Percentiles rank a stretch among this genome's conserved stretches.
Evolutionary conservation across 2,329 filamentous ascomycete species (phyloP).

Genomic region (Colletotrichum horii): DNA sequence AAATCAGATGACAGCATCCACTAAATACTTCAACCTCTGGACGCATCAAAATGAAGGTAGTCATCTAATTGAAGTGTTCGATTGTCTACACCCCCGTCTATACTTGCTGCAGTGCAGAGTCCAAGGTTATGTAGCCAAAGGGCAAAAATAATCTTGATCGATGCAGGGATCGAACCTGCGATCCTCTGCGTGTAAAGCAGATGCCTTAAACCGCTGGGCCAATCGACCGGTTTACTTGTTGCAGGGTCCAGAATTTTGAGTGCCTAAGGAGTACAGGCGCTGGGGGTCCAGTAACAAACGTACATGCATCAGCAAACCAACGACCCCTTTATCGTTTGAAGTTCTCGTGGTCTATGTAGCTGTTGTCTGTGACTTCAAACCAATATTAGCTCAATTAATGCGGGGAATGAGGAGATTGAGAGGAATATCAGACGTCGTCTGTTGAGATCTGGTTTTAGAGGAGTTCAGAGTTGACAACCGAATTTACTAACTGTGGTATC

Average conservation of each 20-base stretch:
- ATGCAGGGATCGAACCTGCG: slow-evolving; percentile 51
- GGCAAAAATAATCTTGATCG: slow-evolving; percentile 33
- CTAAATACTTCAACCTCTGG: not conserved
- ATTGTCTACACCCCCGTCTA: fast-evolving
- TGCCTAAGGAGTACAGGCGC: too few relatives aligned
- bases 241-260: fast-evolving
- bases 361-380: not conserved
- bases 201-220: slow-evolving; percentile 45
- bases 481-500: too few relatives aligned
- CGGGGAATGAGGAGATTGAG: too few relatives aligned
- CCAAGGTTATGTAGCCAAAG: not conserved
- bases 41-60: not conserved
- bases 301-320: not conserved
- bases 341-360: not conserved
- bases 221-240: slow-evolving; percentile 30
- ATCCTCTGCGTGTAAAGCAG: slow-evolving; percentile 48
- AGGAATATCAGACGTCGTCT: too few relatives aligned
- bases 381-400: not conserved
- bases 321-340: not conserved
- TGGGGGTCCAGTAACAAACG: not conserved
- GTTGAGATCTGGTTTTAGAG: too few relatives aligned
- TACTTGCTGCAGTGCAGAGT: not conserved
- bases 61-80: not conserved
- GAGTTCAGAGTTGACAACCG: too few relatives aligned
- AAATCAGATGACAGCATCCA: not conserved